Percentiles rank a stretch among this genome's conserved stretches.
phyloP scores from a whole-genome alignment of 2,329 filamentous ascomycete species.

The Mycosphaerella sp. region DNA sequence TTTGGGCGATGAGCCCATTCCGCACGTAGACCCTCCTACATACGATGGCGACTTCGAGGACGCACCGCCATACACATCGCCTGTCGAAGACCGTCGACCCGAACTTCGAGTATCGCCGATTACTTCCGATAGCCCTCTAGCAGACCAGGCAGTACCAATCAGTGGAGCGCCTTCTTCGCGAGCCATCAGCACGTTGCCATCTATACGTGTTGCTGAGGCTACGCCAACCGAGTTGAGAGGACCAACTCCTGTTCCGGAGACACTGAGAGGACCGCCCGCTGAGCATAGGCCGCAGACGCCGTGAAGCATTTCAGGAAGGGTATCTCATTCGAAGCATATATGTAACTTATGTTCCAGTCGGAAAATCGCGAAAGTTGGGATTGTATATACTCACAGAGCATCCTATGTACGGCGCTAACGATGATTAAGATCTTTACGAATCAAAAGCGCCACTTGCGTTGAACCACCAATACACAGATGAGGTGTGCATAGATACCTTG shows the following conservation, averaged over 20 bases:
- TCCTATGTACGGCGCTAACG: too few relatives aligned
- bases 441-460: too few relatives aligned
- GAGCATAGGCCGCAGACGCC: conserved; percentile 10
- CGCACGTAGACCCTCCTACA: conserved; percentile 31
- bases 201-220: conserved; percentile 40
- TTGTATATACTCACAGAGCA: too few relatives aligned
- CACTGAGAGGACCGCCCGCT: conserved; percentile 12
- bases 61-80: conserved; percentile 46
- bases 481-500: too few relatives aligned
- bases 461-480: too few relatives aligned
- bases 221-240: conserved; percentile 28
- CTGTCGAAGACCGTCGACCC: conserved; percentile 26
- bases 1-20: conserved; percentile 29
- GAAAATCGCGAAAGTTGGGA: too few relatives aligned
- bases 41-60: conserved; percentile 40
- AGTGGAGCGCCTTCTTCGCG: conserved; percentile 33
- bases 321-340: too few relatives aligned
- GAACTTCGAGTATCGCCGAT: conserved; percentile 12
- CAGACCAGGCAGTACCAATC: conserved; percentile 5
- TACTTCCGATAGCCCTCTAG: conserved; percentile 1
- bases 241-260: conserved; percentile 13
- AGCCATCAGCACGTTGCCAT: conserved; percentile 38
- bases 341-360: not conserved
- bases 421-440: too few relatives aligned
- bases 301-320: not conserved